Conservation (phyloP, 257 asterid species). For the Cruciata laevipes region DNA sequence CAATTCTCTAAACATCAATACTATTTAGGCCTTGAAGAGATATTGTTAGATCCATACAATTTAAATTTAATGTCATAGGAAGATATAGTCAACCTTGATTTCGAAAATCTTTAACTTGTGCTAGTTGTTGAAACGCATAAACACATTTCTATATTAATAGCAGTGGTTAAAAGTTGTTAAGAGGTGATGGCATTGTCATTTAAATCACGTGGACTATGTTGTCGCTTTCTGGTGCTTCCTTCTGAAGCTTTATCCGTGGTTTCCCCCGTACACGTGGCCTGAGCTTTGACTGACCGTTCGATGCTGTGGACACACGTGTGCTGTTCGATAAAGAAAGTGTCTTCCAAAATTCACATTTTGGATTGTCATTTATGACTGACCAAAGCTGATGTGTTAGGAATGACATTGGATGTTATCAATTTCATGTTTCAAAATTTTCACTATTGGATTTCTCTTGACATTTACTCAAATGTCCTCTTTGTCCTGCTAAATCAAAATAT, state of each 20-base stretch:
- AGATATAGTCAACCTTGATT: neutral
- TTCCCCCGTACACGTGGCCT: neutral
- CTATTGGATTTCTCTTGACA: neutral
- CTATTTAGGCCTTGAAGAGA: constrained; percentile 1
- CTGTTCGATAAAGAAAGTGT: neutral
- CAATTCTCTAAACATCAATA: neutral
- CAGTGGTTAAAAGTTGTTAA: neutral
- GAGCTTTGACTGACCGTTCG: neutral
- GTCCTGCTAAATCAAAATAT: neutral
- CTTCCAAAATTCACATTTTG: neutral
- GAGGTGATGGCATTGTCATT: neutral
- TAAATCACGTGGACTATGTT: neutral
- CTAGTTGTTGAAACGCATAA: neutral
- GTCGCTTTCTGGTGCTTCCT: neutral
- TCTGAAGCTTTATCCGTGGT: neutral
- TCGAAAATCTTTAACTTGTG: neutral
- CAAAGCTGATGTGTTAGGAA: neutral
- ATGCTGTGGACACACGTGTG: neutral
- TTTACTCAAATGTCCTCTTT: neutral
- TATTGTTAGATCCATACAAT: neutral
- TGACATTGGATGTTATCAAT: neutral
- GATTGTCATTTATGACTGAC: neutral
- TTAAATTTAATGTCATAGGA: neutral
- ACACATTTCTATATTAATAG: neutral
- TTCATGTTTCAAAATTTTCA: neutral